Base-by-base conservation (phyloP, 2,329 filamentous ascomycete species). In the Simplicillium aogashimaense region DNA sequence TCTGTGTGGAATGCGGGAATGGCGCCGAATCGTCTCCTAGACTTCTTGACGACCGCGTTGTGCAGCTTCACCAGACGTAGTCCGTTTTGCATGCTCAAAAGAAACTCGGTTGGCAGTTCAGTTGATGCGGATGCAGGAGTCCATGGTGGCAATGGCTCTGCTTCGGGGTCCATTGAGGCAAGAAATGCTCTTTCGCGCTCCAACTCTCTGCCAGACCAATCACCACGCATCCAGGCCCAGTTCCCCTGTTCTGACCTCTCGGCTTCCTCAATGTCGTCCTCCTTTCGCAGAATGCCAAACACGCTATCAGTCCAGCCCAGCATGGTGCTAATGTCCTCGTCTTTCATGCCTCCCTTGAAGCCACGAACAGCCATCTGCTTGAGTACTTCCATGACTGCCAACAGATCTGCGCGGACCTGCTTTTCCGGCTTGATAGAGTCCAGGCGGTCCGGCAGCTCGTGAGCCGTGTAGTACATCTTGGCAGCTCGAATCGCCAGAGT, bases 401-500 rank as follows among this genome's bases (percentile, higher is more conserved):
- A 76, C 8, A 97, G 67, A 52, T 97, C 90, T 38, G 83, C 72
- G 33, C 92, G 81, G 36, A 98, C 83, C 48, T 84, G 75, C 46
- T 83, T 86, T 59, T 98, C 92, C 1, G 86, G 80, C 60, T 86
- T 89, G 62, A 97, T 94, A 20, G 83, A 69, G 53, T 92, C 86
- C 14, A 97, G 69, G 30, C 86, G 81, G 50, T 92, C 83, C 2
- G 89, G 87, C 39, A 89, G 74, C 53, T 94, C 85, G 57, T 97
- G 92, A 4, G 87, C 77, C 0, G 89, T 95, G 63, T 98, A 97
- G 65, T 97, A 98, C 53, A 94, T 82, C 64, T 94, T 95, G 38
- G 92, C 92, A 1, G 90, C 88, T 39, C 88, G 79, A 50, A 98
- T 97, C n/a, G 90, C 90, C 39, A 97, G 71, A 1, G 92, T 98